Evolutionary conservation across 73 alveolate genomes (phyloP).

Genomic region (Durusdinium trenchii): DNA sequence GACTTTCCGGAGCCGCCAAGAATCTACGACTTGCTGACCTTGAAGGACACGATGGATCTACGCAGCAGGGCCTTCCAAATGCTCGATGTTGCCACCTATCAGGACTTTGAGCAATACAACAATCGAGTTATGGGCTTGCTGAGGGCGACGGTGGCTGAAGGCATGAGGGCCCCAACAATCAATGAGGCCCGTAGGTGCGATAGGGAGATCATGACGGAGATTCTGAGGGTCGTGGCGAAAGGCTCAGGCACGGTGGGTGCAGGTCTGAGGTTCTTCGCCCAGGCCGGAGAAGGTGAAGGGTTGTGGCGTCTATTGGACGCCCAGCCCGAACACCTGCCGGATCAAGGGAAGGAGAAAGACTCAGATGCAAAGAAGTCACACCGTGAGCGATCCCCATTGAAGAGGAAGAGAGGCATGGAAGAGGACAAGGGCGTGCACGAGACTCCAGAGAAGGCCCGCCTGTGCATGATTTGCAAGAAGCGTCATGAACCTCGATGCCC

Average conservation of each 20-base stretch:
- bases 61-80: not conserved
- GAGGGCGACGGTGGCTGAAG: not conserved
- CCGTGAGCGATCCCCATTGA: no score
- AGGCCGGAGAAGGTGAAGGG: not conserved
- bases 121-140: not conserved
- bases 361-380: no score
- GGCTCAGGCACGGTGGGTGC: not conserved
- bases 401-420: no score
- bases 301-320: not conserved
- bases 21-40: not conserved
- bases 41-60: not conserved
- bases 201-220: not conserved
- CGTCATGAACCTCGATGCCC: not conserved
- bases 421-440: no score
- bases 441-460: not conserved
- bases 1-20: not conserved
- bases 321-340: not conserved
- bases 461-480: not conserved
- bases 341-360: not conserved
- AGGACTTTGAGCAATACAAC: not conserved
- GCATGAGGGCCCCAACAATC: not conserved
- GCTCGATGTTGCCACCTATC: not conserved
- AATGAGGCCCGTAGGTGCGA: not conserved
- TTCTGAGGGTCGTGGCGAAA: not conserved
- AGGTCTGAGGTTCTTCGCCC: not conserved